These are phyloP conservation scores for Incumbomyces lentus DNA, from an alignment of 2,329 filamentous ascomycete genomes.

Conservation along the genomic window DNA sequence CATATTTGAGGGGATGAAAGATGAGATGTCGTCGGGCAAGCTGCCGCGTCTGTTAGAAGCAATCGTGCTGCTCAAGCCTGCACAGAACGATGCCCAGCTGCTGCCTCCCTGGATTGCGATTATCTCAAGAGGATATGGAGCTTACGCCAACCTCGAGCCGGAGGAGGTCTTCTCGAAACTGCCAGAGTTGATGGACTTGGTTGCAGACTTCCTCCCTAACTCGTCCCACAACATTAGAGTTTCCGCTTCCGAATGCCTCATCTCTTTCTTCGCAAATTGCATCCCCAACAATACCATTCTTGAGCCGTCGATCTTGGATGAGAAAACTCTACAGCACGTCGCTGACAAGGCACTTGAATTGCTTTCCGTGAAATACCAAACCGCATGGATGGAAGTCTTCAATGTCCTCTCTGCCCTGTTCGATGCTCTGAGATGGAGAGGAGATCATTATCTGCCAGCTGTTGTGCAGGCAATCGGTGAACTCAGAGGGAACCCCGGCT, in stretches of 20 bases:
- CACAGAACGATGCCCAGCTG: slow-evolving; percentile 85
- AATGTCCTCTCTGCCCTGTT: slow-evolving; percentile 80
- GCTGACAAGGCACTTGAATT: slow-evolving; percentile 60
- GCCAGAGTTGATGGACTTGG: slow-evolving; percentile 70
- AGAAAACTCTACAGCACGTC: slow-evolving; percentile 76
- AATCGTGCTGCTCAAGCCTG: slow-evolving; percentile 82
- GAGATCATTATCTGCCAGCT: slow-evolving; percentile 65
- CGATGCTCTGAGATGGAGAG: slow-evolving; percentile 73
- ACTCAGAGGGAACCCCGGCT: slow-evolving; percentile 75
- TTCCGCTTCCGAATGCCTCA: slow-evolving; percentile 86
- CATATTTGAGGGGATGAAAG: slow-evolving; percentile 84
- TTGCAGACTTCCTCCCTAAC: slow-evolving; percentile 73
- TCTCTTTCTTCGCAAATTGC: slow-evolving; percentile 86
- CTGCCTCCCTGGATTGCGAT: slow-evolving; percentile 96
- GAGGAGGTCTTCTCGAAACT: slow-evolving; percentile 88
- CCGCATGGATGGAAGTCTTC: slow-evolving; percentile 91
- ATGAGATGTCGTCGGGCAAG: slow-evolving; percentile 80
- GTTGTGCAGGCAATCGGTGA: slow-evolving; percentile 75
- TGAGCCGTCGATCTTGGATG: slow-evolving; percentile 84
- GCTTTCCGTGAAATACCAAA: slow-evolving; percentile 82
- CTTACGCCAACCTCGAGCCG: slow-evolving; percentile 76
- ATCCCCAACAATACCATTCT: slow-evolving; percentile 72
- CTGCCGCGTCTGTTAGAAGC: slow-evolving; percentile 80
- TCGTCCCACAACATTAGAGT: slow-evolving; percentile 86
- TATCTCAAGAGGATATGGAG: slow-evolving; percentile 85